These are phyloP conservation scores for Metarhizium robertsii DNA, from an alignment of 2,329 filamentous ascomycete species.

Conservation along the genomic window DNA sequence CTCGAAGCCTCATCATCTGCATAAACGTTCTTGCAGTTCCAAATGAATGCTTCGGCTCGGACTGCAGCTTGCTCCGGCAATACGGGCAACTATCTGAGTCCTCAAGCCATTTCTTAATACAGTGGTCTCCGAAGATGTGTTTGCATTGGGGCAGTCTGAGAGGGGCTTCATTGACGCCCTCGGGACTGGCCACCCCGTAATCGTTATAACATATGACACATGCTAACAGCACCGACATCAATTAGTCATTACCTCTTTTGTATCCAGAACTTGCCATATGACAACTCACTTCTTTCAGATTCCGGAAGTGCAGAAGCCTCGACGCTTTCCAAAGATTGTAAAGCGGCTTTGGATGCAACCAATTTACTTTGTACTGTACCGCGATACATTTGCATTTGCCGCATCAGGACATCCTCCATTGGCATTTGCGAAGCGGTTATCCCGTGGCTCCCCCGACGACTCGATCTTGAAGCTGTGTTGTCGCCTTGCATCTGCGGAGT, in stretches of 20 bases:
- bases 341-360: constrained; percentile 37
- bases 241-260: not conserved
- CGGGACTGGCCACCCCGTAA: constrained; percentile 45
- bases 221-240: constrained; percentile 24
- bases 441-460: constrained; percentile 1
- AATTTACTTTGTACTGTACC: constrained; percentile 33
- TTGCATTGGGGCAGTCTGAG: constrained; percentile 52
- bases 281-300: constrained; percentile 36
- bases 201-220: constrained; percentile 59
- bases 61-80: constrained; percentile 51
- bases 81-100: constrained; percentile 56
- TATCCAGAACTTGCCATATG: not conserved
- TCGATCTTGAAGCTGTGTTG: not conserved
- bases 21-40: constrained; percentile 18
- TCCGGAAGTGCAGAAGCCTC: constrained; percentile 34
- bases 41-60: constrained; percentile 27
- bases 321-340: constrained; percentile 38
- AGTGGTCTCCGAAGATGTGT: constrained; percentile 55
- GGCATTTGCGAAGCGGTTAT: not conserved
- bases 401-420: constrained; percentile 24
- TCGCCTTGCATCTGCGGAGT: not conserved
- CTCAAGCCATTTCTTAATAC: constrained; percentile 57
- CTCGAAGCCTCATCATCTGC: constrained; percentile 20
- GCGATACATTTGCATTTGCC: constrained; percentile 36
- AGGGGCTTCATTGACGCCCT: constrained; percentile 47